Conservation (phyloP, 73 alveolate species). For the Diophrys sp. region DNA sequence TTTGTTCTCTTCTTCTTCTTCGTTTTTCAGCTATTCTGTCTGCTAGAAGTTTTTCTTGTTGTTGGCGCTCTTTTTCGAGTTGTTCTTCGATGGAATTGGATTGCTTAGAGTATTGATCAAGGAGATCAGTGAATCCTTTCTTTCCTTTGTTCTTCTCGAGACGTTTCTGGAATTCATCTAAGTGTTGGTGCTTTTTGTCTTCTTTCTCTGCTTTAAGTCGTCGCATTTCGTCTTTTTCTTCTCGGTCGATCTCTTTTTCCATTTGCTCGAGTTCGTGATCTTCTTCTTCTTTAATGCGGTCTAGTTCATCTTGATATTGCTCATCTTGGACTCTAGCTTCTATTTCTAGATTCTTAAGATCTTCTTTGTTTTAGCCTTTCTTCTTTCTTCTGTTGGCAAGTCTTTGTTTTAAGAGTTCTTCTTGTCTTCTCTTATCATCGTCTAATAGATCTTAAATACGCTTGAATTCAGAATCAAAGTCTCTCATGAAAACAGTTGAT, state of each 20-base stretch:
- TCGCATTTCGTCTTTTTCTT: slow-evolving; percentile 3
- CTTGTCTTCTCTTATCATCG: slow-evolving; percentile 7
- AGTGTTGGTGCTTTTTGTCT: background rate
- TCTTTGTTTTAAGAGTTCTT: background rate
- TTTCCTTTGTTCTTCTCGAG: slow-evolving; percentile 9
- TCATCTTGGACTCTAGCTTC: background rate
- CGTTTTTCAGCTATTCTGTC: background rate
- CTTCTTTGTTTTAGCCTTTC: background rate
- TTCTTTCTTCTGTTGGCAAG: background rate
- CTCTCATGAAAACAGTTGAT: slow-evolving; percentile 6
- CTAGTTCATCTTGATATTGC: background rate
- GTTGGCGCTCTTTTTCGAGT: background rate
- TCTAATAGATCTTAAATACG: background rate
- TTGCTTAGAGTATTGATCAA: slow-evolving; percentile 2
- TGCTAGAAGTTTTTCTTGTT: no score
- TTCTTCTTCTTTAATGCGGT: background rate
- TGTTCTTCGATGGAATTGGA: slow-evolving; percentile 6
- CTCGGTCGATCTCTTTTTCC: background rate
- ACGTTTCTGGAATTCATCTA: background rate
- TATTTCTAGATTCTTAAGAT: background rate
- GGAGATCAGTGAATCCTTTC: slow-evolving; percentile 8
- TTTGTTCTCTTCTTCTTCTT: background rate
- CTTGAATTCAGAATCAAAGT: background rate
- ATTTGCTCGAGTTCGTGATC: background rate
- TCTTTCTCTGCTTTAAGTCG: slow-evolving; percentile 2